These are phyloP conservation scores for Botrytis fabae DNA, from an alignment of 2,329 filamentous ascomycete genomes.

Conservation along the genomic window DNA sequence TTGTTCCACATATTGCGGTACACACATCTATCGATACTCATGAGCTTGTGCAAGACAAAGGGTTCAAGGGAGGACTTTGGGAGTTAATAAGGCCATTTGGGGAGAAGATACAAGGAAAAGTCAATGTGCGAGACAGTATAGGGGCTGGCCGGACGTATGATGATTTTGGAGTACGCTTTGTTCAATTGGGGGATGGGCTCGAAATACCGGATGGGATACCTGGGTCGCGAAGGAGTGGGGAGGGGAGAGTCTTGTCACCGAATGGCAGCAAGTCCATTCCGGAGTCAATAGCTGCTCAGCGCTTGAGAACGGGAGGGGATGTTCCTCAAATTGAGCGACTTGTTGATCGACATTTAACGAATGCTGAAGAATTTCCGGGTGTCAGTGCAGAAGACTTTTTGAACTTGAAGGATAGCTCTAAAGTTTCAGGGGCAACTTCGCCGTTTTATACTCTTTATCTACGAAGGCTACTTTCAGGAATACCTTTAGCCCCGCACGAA, in stretches of 20 bases:
- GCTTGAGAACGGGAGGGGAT: conserved; percentile 47
- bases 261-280: conserved; percentile 32
- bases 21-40: conserved; percentile 87
- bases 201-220: conserved; percentile 50
- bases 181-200: conserved; percentile 63
- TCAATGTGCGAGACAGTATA: conserved; percentile 86
- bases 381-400: conserved; percentile 41
- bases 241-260: conserved; percentile 30
- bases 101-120: conserved; percentile 81
- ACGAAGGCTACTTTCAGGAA: conserved; percentile 75
- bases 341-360: conserved; percentile 75
- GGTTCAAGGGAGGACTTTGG: conserved; percentile 77
- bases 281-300: conserved; percentile 28
- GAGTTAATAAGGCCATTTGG: conserved; percentile 89
- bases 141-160: conserved; percentile 82
- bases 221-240: conserved; percentile 41
- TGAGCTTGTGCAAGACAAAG: conserved; percentile 76
- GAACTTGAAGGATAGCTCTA: conserved; percentile 42
- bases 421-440: conserved; percentile 52
- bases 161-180: conserved; percentile 87
- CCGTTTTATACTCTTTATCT: conserved; percentile 86
- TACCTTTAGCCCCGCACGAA: conserved; percentile 80
- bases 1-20: conserved; percentile 85
- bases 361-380: conserved; percentile 58
- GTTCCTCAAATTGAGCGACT: conserved; percentile 75